Conservation (phyloP, 2,329 filamentous ascomycete genomes). For the Clathrospora elynae region DNA sequence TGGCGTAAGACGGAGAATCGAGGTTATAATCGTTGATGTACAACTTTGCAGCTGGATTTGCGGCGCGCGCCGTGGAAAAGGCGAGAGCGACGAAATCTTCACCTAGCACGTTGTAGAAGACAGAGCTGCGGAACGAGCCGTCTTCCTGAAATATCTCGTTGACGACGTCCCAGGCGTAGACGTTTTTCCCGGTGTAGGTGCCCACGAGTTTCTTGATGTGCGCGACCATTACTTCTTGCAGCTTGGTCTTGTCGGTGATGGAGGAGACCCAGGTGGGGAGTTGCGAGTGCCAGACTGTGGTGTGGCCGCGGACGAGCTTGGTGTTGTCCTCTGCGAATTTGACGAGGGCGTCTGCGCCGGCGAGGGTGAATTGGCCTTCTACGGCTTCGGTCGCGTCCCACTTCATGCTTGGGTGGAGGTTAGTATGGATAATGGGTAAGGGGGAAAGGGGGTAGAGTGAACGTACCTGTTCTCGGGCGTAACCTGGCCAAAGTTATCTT, state of each 20-base stretch:
- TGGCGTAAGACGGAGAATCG: slow-evolving; percentile 63
- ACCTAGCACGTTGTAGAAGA: slow-evolving; percentile 71
- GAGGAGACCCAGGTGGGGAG: slow-evolving; percentile 62
- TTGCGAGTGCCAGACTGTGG: slow-evolving; percentile 65
- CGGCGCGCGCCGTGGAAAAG: slow-evolving; percentile 69
- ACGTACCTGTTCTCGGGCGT: slow-evolving; percentile 64
- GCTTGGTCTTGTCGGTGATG: slow-evolving; percentile 57
- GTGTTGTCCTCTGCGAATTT: slow-evolving; percentile 62
- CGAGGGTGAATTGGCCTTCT: slow-evolving; percentile 61
- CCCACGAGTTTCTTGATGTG: slow-evolving; percentile 64
- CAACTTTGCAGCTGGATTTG: slow-evolving; percentile 69
- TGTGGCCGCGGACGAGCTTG: slow-evolving; percentile 67
- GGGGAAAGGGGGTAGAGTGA: background rate
- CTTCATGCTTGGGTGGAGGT: slow-evolving; percentile 60
- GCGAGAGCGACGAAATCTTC: slow-evolving; percentile 73
- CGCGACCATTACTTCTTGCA: slow-evolving; percentile 63
- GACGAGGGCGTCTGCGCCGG: slow-evolving; percentile 64
- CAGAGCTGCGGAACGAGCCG: slow-evolving; percentile 62
- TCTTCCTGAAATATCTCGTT: slow-evolving; percentile 61
- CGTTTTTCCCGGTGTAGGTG: slow-evolving; percentile 67
- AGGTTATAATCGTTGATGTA: slow-evolving; percentile 76
- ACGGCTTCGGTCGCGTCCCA: slow-evolving; percentile 63
- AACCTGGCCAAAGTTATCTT: slow-evolving; percentile 66
- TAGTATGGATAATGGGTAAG: no score
- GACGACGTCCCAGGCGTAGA: slow-evolving; percentile 58